Conservation (phyloP, 1,284 basidiomycete species). For the Rhodofomes roseus region DNA sequence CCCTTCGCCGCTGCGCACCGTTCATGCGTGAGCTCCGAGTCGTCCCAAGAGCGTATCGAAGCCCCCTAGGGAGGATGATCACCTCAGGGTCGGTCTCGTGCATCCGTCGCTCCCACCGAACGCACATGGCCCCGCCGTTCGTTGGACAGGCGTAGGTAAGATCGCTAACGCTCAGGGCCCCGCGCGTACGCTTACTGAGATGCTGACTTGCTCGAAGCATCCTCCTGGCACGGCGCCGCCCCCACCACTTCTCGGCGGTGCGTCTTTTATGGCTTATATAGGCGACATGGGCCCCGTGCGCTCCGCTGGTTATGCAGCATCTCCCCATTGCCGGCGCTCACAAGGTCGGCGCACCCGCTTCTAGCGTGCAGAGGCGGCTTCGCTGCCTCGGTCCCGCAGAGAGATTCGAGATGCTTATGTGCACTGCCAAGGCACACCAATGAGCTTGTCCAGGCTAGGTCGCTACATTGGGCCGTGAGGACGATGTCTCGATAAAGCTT, state of each 20-base stretch:
- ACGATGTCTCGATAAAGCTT: not conserved
- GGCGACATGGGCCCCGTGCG: not conserved
- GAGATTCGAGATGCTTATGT: not conserved
- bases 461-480: not conserved
- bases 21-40: not conserved
- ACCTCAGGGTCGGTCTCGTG: not conserved
- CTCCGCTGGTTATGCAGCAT: not conserved
- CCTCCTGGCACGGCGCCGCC: not conserved
- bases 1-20: not conserved
- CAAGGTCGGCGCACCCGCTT: not conserved
- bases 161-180: slow-evolving; percentile 1
- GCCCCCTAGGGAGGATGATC: not conserved
- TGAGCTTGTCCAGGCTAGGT: not conserved
- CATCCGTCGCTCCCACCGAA: not conserved
- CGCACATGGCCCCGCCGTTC: slow-evolving; percentile 1
- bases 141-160: slow-evolving; percentile 4
- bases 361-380: not conserved
- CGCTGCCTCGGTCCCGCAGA: not conserved
- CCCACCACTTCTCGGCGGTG: not conserved
- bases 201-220: not conserved
- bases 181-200: not conserved
- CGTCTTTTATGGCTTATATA: not conserved
- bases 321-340: not conserved
- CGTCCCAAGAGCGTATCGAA: not conserved
- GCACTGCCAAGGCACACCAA: not conserved